phyloP scores from a whole-genome alignment of 139 green algal genomes.

The Chlamydomonas eustigma region DNA sequence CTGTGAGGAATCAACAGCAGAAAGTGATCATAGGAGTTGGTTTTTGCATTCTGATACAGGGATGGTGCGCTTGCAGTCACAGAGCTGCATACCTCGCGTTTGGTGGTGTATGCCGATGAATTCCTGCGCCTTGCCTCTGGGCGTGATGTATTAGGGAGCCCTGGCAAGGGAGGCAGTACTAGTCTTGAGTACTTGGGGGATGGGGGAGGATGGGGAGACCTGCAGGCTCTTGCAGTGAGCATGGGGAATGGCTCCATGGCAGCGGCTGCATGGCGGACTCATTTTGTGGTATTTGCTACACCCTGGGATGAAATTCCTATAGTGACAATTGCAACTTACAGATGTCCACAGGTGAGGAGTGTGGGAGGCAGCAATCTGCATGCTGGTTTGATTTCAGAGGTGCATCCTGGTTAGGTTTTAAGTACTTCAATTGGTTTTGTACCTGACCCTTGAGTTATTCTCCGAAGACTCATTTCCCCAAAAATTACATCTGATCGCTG shows the following conservation, averaged over 20 bases:
- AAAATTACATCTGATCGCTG: no score
- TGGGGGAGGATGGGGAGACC: background rate
- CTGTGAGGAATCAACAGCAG: no score
- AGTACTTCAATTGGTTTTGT: no score
- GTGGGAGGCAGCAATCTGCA: no score
- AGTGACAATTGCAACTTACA: conserved; percentile 21
- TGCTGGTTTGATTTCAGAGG: no score
- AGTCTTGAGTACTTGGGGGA: background rate
- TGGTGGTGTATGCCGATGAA: conserved; percentile 22
- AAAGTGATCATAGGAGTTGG: no score
- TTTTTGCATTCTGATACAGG: conserved; percentile 15
- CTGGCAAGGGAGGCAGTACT: no score
- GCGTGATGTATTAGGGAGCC: no score
- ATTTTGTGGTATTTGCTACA: conserved; percentile 34
- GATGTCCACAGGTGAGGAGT: conserved; percentile 16
- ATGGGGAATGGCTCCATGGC: conserved; percentile 16
- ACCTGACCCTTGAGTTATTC: no score
- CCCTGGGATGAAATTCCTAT: conserved; percentile 40
- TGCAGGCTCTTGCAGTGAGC: conserved; percentile 17
- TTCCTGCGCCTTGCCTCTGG: background rate
- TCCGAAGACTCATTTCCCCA: no score
- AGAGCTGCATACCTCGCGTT: conserved; percentile 16
- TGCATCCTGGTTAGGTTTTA: no score
- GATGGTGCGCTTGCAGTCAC: conserved; percentile 32
- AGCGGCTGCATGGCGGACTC: conserved; percentile 24